Evolutionary conservation across 108 stramenopile species (phyloP).

Genomic region (Cyclotella choctawhatcheeana): DNA sequence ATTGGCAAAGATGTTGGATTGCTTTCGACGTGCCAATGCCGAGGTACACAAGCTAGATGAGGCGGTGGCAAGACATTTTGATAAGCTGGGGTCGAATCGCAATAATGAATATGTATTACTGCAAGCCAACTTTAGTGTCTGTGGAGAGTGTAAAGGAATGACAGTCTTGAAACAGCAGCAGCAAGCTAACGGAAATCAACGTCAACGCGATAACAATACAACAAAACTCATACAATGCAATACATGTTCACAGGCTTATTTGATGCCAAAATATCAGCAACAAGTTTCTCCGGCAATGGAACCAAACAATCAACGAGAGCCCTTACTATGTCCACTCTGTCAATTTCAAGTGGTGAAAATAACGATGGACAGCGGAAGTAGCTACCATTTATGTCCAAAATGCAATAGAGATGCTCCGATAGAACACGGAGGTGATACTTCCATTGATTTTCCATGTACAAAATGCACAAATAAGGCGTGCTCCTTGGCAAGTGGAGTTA

Average conservation of each 20-base stretch:
- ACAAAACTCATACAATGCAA: conserved; percentile 74
- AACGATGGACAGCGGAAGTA: conserved; percentile 65
- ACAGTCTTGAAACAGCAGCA: conserved; percentile 75
- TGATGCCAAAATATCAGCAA: conserved; percentile 63
- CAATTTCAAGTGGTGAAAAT: conserved; percentile 75
- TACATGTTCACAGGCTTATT: conserved; percentile 63
- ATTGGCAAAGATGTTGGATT: conserved; percentile 80
- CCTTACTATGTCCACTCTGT: conserved; percentile 82
- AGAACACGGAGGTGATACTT: conserved; percentile 66
- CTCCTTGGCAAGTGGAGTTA: conserved; percentile 67
- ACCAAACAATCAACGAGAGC: conserved; percentile 49
- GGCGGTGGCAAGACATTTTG: conserved; percentile 77
- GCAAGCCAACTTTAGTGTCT: conserved; percentile 66
- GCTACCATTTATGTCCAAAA: conserved; percentile 79
- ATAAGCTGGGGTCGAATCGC: conserved; percentile 59
- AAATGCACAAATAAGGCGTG: conserved; percentile 78
- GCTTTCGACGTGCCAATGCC: conserved; percentile 65
- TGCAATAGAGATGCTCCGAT: conserved; percentile 77
- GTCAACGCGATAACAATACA: conserved; percentile 37
- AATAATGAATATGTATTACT: conserved; percentile 48
- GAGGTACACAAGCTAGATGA: conserved; percentile 89
- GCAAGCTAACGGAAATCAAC: conserved; percentile 27
- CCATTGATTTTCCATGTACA: conserved; percentile 74
- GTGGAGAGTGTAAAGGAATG: conserved; percentile 67
- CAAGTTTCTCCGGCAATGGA: conserved; percentile 56